phyloP scores from a whole-genome alignment of 2,329 filamentous ascomycete genomes.

The Hypoxylon rubiginosum region DNA sequence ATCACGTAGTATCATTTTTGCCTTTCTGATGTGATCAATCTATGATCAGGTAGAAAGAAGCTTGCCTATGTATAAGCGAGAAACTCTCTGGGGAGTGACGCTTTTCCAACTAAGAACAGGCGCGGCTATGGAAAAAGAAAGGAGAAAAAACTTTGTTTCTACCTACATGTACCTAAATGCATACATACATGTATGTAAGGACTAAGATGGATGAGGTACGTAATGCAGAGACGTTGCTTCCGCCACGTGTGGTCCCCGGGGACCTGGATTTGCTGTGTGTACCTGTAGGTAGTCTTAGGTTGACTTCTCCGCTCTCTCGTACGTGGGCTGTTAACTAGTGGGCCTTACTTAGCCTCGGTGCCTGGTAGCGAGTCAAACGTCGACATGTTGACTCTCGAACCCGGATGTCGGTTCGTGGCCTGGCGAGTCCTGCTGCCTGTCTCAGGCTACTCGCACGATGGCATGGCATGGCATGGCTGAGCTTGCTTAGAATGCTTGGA shows the following conservation, averaged over 20 bases:
- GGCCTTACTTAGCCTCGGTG: background rate
- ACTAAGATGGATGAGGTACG: background rate
- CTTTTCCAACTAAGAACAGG: background rate
- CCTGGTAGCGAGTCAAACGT: background rate
- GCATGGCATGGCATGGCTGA: background rate
- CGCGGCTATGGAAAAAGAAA: conserved; percentile 7
- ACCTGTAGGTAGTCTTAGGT: background rate
- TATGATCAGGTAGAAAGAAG: too few species aligned
- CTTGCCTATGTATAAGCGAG: conserved; percentile 7
- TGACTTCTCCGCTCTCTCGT: background rate
- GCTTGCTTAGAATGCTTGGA: background rate
- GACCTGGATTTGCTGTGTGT: background rate
- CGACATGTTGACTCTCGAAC: background rate
- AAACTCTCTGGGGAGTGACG: background rate
- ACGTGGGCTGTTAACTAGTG: background rate
- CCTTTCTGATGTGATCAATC: conserved; percentile 16
- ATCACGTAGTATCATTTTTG: background rate
- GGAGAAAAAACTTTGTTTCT: conserved; percentile 17
- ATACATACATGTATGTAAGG: background rate
- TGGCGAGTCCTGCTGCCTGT: background rate
- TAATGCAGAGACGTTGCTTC: background rate
- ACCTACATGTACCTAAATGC: background rate
- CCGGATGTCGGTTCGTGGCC: background rate
- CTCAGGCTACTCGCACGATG: background rate
- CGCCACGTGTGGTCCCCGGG: background rate